Evolutionary conservation across 176 grass and related monocot species (phyloP).

Genomic region (Oryza meridionalis): DNA sequence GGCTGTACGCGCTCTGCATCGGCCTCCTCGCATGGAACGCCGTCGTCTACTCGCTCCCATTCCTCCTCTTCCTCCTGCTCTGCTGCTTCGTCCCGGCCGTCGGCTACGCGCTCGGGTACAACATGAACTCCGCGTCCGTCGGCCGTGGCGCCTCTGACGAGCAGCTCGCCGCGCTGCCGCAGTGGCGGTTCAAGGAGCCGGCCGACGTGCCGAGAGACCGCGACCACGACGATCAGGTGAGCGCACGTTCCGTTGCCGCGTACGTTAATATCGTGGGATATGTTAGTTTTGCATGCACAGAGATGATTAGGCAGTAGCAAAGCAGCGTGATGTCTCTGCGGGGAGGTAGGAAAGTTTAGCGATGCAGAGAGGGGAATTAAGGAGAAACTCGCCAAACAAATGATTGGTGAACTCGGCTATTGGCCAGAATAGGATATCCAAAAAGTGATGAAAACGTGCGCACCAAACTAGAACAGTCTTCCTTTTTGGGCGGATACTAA

Average conservation of each 20-base stretch:
- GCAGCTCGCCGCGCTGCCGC: slow-evolving; percentile 73
- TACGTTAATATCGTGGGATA: neutral
- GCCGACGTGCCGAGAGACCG: slow-evolving; percentile 31
- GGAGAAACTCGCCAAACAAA: slow-evolving; percentile 24
- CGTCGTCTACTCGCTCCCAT: slow-evolving; percentile 87
- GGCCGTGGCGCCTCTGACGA: slow-evolving; percentile 86
- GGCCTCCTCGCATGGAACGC: slow-evolving; percentile 86
- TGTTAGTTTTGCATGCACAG: neutral
- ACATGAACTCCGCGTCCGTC: slow-evolving; percentile 85
- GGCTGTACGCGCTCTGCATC: slow-evolving; percentile 79
- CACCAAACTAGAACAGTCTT: slow-evolving; percentile 3
- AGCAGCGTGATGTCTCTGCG: neutral
- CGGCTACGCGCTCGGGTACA: slow-evolving; percentile 75
- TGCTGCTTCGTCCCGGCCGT: slow-evolving; percentile 90
- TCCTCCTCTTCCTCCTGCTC: slow-evolving; percentile 95
- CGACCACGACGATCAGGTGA: slow-evolving; percentile 56
- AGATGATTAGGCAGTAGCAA: slow-evolving; percentile 19
- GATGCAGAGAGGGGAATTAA: neutral
- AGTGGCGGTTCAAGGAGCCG: slow-evolving; percentile 72
- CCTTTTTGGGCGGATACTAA: slow-evolving; percentile 35
- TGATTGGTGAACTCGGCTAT: slow-evolving; percentile 34
- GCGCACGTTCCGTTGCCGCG: neutral
- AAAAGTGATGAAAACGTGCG: slow-evolving; percentile 43
- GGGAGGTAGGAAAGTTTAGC: neutral
- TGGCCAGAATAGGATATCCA: slow-evolving; percentile 4